These are phyloP conservation scores for Amauroascus verrucosus DNA, from an alignment of 2,329 filamentous ascomycete species.

Conservation along the genomic window DNA sequence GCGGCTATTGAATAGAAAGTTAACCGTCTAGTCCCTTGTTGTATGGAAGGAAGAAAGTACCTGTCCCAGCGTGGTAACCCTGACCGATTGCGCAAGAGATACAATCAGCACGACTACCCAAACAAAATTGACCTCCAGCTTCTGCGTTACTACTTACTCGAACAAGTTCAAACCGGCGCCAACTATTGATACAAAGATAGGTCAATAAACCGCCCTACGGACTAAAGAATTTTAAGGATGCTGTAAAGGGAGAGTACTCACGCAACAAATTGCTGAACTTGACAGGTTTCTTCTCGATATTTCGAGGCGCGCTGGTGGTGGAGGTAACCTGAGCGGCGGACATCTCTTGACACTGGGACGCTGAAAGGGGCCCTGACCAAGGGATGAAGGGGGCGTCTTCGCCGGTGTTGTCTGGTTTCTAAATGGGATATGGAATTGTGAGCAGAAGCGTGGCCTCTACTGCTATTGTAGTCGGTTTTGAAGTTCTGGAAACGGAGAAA, in stretches of 20 bases:
- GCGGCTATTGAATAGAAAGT: conserved; percentile 47
- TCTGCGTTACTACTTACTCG: conserved; percentile 46
- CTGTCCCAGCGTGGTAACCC: conserved; percentile 59
- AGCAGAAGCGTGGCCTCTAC: conserved; percentile 8
- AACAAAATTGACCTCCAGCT: not conserved
- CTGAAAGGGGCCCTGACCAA: conserved; percentile 89
- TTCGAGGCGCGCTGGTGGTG: conserved; percentile 33
- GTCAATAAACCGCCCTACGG: not conserved
- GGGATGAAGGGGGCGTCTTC: conserved; percentile 45
- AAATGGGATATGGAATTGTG: not conserved
- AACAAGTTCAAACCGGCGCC: conserved; percentile 93
- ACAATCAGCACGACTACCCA: not conserved
- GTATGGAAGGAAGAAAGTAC: conserved; percentile 27
- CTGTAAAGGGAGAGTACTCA: conserved; percentile 30
- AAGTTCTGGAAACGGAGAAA: not conserved
- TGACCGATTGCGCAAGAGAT: conserved; percentile 19
- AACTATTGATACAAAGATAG: conserved; percentile 39
- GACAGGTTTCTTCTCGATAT: conserved; percentile 96
- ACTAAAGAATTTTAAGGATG: not conserved
- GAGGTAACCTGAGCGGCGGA: conserved; percentile 19
- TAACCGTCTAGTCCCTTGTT: not conserved
- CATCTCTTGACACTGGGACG: conserved; percentile 50
- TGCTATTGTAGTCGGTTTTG: not conserved
- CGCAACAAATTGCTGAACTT: conserved; percentile 97
- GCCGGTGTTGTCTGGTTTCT: conserved; percentile 5